These are phyloP conservation scores for Sporothrix euskadiensis DNA, from an alignment of 2,329 filamentous ascomycete genomes.

Conservation along the genomic window DNA sequence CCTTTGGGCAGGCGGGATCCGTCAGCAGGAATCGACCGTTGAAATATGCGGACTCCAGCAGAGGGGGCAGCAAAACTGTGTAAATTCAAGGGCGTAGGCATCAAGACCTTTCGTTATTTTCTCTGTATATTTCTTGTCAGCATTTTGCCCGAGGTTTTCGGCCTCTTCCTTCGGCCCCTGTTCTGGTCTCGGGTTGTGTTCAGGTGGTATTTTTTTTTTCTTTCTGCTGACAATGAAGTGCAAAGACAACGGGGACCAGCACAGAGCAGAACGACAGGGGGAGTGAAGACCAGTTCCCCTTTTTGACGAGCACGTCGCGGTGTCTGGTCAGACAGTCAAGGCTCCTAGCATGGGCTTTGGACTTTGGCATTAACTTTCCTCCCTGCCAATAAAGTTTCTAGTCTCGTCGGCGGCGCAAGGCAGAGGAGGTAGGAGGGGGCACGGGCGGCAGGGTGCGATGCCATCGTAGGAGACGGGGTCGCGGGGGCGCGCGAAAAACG, in stretches of 20 bases:
- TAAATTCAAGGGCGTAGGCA: background rate
- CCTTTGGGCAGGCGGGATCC: background rate
- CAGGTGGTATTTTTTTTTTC: slow-evolving; percentile 5
- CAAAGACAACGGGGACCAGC: background rate
- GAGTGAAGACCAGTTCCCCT: background rate
- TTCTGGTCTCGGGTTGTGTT: background rate
- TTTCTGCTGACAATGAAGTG: background rate
- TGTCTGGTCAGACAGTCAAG: background rate
- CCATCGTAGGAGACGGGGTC: background rate
- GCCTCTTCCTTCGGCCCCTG: background rate
- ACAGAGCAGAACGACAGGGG: background rate
- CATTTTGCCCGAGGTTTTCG: background rate
- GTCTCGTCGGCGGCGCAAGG: too few species aligned
- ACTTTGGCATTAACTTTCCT: slow-evolving; percentile 11
- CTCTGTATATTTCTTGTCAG: background rate
- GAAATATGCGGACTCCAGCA: background rate
- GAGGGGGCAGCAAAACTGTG: background rate
- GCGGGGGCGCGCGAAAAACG: background rate
- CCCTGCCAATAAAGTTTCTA: background rate
- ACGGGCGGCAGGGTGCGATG: background rate
- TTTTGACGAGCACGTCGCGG: slow-evolving; percentile 9
- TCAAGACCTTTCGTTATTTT: background rate
- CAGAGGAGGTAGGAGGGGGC: background rate
- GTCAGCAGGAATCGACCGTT: background rate
- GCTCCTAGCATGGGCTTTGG: slow-evolving; percentile 13